Evolutionary conservation across 1,139 yeast species (phyloP), one percentile per base, ranked within the genome.

Genomic region (Hanseniaspora gamundiae): DNA sequence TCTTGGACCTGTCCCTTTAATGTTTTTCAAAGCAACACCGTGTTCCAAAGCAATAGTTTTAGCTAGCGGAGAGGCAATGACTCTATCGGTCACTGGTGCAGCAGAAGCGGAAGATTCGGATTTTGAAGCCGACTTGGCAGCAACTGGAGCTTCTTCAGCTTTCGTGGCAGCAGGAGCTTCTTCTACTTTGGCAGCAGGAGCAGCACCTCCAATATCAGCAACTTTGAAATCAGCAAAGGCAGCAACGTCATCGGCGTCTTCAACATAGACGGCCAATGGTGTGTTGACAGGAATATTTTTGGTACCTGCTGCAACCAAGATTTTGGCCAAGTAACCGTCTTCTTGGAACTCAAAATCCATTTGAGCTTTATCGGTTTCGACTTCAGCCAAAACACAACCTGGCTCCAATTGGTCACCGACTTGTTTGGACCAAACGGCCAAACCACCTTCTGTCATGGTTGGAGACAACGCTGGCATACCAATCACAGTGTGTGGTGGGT

Each of bases 321-420:
- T 80, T 73, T 91, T 85, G 53, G 98, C 97, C 60, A 91, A 71
- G 70, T 63, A 87, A 48, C 98, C 99, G 48, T 93, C 99, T 57
- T 93, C 99, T 70, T 88, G 97, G 73, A 91, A 91, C 69, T 91
- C 99, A 59, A 87, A 91, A 68, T 93, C 99, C 95, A 91, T 91
- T 52, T 88, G 82, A 47, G 99, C 98, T 73, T 91, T 91, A 66
- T 91, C 99, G 53, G 99, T 91, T 70, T 91, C 98, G 53, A 91
- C 82, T 67, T 91, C 98, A 47, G 95, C 96, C 55, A 91, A 76
- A 45, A 93, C 80, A 61, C 88, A 96, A 65, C 98, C 97, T 26
- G 96, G 93, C 24, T 73, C 56, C 55, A 91, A 76, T 64, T 76
- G 67, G 61, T 91, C 97, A 59, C 98, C 98, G 43, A 80, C 86